Conservation (phyloP, 1,284 basidiomycete species). For the Sanghuangporus weigelae region DNA sequence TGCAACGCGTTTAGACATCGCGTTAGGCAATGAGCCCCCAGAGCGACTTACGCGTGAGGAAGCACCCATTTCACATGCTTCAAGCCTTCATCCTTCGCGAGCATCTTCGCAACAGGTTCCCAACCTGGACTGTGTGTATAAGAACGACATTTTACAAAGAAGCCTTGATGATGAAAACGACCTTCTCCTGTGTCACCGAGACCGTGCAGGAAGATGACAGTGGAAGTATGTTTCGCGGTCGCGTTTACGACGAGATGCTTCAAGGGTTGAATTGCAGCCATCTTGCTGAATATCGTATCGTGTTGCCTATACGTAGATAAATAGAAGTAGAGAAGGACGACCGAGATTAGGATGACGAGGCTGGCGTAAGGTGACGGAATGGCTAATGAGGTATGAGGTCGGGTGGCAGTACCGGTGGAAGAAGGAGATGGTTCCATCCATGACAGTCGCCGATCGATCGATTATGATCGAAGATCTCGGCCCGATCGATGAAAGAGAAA, state of each 20-base stretch:
- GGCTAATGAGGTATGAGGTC: neutral
- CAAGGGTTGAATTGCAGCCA: constrained; percentile 34
- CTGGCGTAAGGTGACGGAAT: neutral
- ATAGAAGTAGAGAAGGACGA: constrained; percentile 2
- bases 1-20: constrained; percentile 24
- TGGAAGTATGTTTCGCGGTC: constrained; percentile 68
- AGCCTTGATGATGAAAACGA: constrained; percentile 31
- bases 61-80: constrained; percentile 81
- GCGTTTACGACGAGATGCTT: constrained; percentile 51
- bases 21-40: neutral
- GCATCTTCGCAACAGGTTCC: constrained; percentile 70
- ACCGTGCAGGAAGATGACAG: constrained; percentile 88
- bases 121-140: constrained; percentile 55
- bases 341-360: constrained; percentile 1
- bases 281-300: constrained; percentile 16
- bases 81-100: constrained; percentile 43
- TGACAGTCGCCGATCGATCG: no score
- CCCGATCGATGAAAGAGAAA: no score
- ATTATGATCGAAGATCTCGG: no score
- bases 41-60: constrained; percentile 59
- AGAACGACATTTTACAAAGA: neutral
- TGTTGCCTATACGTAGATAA: neutral
- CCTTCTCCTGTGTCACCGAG: constrained; percentile 6
- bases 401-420: neutral
- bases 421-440: no score